Base-by-base conservation (phyloP, 345 rosid genomes). In the Zanthoxylum bungeanum region DNA sequence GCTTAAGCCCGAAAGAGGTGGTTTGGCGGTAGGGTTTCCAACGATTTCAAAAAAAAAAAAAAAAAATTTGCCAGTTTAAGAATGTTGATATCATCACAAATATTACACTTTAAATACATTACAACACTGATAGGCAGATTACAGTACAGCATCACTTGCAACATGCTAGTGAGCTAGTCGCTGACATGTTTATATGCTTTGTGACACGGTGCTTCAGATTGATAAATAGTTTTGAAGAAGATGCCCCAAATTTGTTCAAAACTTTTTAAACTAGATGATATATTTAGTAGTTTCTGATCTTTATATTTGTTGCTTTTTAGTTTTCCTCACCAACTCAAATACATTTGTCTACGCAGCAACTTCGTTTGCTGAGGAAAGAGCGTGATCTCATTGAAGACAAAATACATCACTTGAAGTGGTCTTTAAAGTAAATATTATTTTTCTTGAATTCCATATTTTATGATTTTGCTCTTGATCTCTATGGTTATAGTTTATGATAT, bases 321-420 rank as follows among this genome's bases (percentile, higher is more conserved):
- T 60, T 68, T 17, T 21, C 30, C 30, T 8, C 27, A 37, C 21
- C 57, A 64, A 76, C 57, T 76, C 39, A 53, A 4, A 16, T 53
- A 8, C 22, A 37, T 47, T 40, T 30, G 34, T 47, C 49, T 65
- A 30, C 79, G 66, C 91, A 94, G 98, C 75, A 92, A 77, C 96
- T 90, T 66, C 79, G 88, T 55, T 60, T 83, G 81, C 73, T 85
- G 87, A 92, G 99, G 82, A 81, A 83, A 67, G 83, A 88, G 36
- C 91, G 98, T 37, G 99, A 95, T 81, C 76, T 77, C n/a, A 84
- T 95, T 73, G 99, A 95, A 85, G 99, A 92, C 71, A 76, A 78
- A 77, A 80, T 95, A 65, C 92, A 92, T 82, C 97, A 88, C 76
- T 65, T 92, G 59, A 90, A 79, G 52, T 90, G 97, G 98, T 92